Base-by-base conservation (phyloP, 2,329 filamentous ascomycete genomes). In the Mollisia scopiformis region DNA sequence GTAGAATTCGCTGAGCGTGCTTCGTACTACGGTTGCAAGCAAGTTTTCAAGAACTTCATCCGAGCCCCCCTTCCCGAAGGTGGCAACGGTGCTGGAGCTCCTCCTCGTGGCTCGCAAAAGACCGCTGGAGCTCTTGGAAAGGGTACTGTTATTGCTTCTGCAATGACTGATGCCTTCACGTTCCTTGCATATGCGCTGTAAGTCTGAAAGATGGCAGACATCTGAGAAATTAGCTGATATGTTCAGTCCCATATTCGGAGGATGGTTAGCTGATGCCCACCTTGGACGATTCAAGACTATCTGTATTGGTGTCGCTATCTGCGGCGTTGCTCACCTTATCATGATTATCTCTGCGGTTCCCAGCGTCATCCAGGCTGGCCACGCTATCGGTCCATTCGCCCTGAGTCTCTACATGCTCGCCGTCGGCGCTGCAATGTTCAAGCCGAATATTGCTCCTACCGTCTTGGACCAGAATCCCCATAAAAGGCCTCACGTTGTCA, bases 1-100 rank as follows among this genome's bases (percentile, higher is more conserved):
- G 84, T 90, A 62, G 89, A 92, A 76, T 77, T 91, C 62, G 90
- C 87, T 77, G 89, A 92, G 76, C 86, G 89, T 51, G 91, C 91
- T 76, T 89, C 87, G n/a, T 92, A 91, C 82, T 92, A 92, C 70
- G 89, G 89, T 57, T 88, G 86, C 11, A 84, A 86, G 50, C 82
- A 80, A 0, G 75, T 70, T 6, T 86, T 86, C 72, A 80, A 79
- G 68, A 89, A 89, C 71, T 89, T 83, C 66, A 81, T 89, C 67
- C 82, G 87, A 68, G 82, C 81, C 11, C 82, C 84, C 2, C 72
- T 89, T 3, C 86, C 86, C 1, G 62, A 72, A 2, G 79, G 77
- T 23, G 72, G 71, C 6, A 68, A 66, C 43, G 64, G 62, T 31
- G 61, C 62, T 16, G 66, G 69, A 19, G 67, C 68, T 11, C 64